Base-by-base conservation (phyloP, 768 basidiomycete species). In the Tylopilus rubrobrunneus region DNA sequence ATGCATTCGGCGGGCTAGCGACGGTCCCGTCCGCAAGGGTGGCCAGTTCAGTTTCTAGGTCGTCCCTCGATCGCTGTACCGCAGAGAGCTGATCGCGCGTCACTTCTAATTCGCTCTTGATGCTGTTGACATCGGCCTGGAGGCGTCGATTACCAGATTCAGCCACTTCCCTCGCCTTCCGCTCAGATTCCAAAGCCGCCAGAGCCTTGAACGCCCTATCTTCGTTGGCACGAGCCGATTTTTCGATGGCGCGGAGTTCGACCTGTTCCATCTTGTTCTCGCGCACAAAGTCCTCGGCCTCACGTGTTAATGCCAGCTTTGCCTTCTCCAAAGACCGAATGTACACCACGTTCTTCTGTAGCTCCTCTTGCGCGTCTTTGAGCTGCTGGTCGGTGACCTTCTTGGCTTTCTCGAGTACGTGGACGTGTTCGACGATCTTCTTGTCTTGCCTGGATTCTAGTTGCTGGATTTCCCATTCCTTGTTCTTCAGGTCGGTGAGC, bases 341-440 rank as follows among this genome's bases (percentile, higher is more conserved):
- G 60, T 92, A 86, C 1, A 78, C 76, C 6, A 76, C 79, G 41
- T 89, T 85, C 55, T 85, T 84, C 67, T 85, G 78, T 31, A 96
- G 70, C 67, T 96, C 92, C 19, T 77, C 70, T 52, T 89, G 86
- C 0, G 93, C 88, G 2, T 91, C 89, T 19, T 77, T 82, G 15
- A 98, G 82, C 65, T 97, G 92, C 37, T 88, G 83, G 67, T 98
- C 96, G 1, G 96, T 95, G 52, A 96, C 85, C 34, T 85, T 85
- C 70, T 98, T 98, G 15, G 96, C 96, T 67, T 95, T 91, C 67
- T 98, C 94, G 11, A 96, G 78, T 28, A 98, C 96, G 67, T 98
- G 87, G 25, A 97, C 92, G 64, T 98, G 96, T 70, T 98, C 95
- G 42, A 98, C 94, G 55, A 97, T 95, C n/a, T 91, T 97, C 75